Conservation (phyloP, 306 rosid genomes). For the Heteromeles arbutifolia region DNA sequence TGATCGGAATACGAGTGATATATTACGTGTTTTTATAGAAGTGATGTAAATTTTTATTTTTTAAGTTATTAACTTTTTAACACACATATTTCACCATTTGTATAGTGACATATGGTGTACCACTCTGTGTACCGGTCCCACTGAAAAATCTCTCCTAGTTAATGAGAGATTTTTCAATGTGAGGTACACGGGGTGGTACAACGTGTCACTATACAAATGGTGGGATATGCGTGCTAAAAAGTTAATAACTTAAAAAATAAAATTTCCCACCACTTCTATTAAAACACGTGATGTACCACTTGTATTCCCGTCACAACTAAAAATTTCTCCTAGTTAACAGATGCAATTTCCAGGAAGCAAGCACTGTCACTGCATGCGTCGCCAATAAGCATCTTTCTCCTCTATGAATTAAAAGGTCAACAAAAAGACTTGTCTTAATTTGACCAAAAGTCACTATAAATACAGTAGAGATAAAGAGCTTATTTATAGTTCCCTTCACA, state of each 20-base stretch:
- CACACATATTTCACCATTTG: fast-evolving
- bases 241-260: too few species aligned
- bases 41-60: fast-evolving
- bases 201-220: too few species aligned
- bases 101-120: too few species aligned
- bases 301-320: too few species aligned
- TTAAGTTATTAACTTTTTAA: too few species aligned
- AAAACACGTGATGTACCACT: too few species aligned
- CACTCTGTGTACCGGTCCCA: fast-evolving
- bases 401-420: conserved; percentile 32
- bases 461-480: background rate
- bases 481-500: background rate
- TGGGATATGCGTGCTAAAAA: too few species aligned
- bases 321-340: background rate
- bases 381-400: conserved; percentile 15
- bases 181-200: too few species aligned
- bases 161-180: too few species aligned
- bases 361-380: conserved; percentile 13
- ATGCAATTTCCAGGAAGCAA: conserved; percentile 62
- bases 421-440: conserved; percentile 34
- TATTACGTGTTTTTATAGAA: fast-evolving
- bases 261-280: too few species aligned
- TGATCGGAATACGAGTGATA: too few species aligned
- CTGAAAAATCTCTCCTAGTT: too few species aligned
- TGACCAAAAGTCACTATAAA: conserved; percentile 24